These are phyloP conservation scores for Penicillium sp. DNA, from an alignment of 2,329 filamentous ascomycete genomes.

Conservation along the genomic window DNA sequence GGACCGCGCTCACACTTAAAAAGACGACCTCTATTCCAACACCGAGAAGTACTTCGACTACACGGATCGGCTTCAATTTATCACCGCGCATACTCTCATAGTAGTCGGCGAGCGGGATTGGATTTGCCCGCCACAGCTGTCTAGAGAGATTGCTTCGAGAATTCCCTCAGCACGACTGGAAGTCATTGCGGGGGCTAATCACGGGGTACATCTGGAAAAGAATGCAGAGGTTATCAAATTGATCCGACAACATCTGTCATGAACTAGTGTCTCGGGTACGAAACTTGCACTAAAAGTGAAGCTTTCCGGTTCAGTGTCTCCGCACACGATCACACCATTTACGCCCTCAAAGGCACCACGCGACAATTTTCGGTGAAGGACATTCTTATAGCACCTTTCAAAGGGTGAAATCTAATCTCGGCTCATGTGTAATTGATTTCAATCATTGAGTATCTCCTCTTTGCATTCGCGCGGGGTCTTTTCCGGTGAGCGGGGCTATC, in stretches of 20 bases:
- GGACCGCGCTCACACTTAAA: not conserved
- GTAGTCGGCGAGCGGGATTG: constrained; percentile 42
- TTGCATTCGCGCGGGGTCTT: not conserved
- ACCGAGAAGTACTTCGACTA: constrained; percentile 20
- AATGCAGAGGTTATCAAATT: not conserved
- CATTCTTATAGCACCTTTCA: not conserved
- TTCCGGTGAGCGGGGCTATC: not conserved
- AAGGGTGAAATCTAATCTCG: too few relatives aligned
- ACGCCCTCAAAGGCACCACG: not conserved
- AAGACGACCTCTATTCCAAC: not conserved
- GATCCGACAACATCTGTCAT: not conserved
- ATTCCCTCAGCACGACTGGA: not conserved
- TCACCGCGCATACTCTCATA: constrained; percentile 39
- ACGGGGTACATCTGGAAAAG: constrained; percentile 3
- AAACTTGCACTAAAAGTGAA: not conserved
- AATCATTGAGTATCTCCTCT: not conserved
- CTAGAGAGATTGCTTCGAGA: not conserved
- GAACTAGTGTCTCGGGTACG: not conserved
- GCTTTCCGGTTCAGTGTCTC: not conserved
- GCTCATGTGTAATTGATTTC: not conserved
- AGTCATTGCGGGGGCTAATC: not conserved
- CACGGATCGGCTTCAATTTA: constrained; percentile 25
- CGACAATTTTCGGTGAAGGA: not conserved
- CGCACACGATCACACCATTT: not conserved
- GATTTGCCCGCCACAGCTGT: constrained; percentile 38